Conservation (phyloP, 441 rosid genomes). For the Gossypium lobatum region DNA sequence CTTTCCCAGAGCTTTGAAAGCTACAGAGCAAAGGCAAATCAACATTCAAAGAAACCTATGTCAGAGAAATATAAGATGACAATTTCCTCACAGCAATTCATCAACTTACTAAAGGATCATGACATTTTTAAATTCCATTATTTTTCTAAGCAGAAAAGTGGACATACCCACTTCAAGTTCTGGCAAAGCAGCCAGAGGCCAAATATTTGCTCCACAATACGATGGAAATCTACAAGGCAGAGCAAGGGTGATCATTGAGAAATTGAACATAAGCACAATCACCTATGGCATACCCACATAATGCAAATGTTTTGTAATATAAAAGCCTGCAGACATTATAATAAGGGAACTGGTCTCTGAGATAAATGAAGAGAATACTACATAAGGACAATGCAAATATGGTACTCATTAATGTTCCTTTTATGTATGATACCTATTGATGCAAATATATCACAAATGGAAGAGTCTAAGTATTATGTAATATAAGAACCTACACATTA, state of each 20-base stretch:
- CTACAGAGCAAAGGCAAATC: constrained; percentile 30
- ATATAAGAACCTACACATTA: background rate
- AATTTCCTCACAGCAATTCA: background rate
- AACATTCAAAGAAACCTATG: constrained; percentile 14
- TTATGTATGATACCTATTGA: background rate
- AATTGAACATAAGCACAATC: constrained; percentile 10
- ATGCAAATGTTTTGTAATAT: background rate
- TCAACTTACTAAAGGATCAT: background rate
- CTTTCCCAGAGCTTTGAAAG: constrained; percentile 89
- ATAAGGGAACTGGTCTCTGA: background rate
- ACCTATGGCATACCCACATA: background rate
- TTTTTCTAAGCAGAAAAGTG: constrained; percentile 5
- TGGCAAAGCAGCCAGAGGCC: constrained; percentile 70
- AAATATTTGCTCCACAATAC: constrained; percentile 86
- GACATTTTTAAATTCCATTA: constrained; percentile 3
- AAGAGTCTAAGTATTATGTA: background rate
- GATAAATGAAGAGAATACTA: background rate
- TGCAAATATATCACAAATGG: background rate
- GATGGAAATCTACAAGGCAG: constrained; percentile 70
- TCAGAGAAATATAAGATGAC: constrained; percentile 7
- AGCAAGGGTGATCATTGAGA: background rate
- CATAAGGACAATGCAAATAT: background rate
- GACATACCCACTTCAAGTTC: constrained; percentile 78
- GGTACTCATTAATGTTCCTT: constrained; percentile 3
- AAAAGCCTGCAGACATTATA: background rate